A percentile compares a stretch with the other conserved stretches of the same genome.
Evolutionary conservation across 352 stramenopile species (phyloP).

Genomic region (Phytophthora pini): DNA sequence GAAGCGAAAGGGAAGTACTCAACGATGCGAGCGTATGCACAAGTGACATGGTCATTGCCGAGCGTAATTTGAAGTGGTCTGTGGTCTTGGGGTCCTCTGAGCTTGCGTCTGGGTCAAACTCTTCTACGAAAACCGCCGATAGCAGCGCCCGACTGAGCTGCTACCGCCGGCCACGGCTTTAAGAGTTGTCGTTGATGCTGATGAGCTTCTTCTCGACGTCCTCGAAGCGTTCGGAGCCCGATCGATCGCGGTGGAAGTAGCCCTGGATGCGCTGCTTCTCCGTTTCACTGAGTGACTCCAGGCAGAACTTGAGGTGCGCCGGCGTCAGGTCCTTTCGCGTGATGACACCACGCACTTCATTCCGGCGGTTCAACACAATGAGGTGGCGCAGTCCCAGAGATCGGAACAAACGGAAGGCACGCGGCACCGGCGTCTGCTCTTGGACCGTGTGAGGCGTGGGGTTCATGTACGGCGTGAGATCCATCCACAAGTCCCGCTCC

Average conservation of each 20-base stretch:
- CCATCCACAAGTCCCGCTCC: conserved; percentile 89
- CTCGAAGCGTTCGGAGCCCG: conserved; percentile 75
- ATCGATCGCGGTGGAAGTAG: conserved; percentile 82
- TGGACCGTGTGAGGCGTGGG: conserved; percentile 96
- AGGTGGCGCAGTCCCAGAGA: conserved; percentile 97
- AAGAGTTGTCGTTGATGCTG: conserved; percentile 87
- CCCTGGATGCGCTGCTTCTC: conserved; percentile 87
- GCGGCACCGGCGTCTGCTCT: conserved; percentile 93
- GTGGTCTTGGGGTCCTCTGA: conserved; percentile 36
- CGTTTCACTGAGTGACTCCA: conserved; percentile 76
- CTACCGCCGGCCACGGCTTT: conserved; percentile 40
- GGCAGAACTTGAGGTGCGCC: conserved; percentile 81
- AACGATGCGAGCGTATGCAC: conserved; percentile 11
- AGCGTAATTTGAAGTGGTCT: conserved; percentile 30
- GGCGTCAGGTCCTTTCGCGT: conserved; percentile 89
- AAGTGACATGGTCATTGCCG: conserved; percentile 36
- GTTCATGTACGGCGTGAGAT: conserved; percentile 98
- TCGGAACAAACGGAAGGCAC: conserved; percentile 97
- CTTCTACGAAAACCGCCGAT: conserved; percentile 21
- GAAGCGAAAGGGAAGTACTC: neutral
- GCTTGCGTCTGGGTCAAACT: conserved; percentile 5
- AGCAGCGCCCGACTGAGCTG: conserved; percentile 24
- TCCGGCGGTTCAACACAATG: conserved; percentile 90
- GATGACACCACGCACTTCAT: conserved; percentile 90
- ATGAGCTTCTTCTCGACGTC: conserved; percentile 86